Evolutionary conservation across 2,329 filamentous ascomycete genomes (phyloP).

Genomic region (Fusarium metavorans): DNA sequence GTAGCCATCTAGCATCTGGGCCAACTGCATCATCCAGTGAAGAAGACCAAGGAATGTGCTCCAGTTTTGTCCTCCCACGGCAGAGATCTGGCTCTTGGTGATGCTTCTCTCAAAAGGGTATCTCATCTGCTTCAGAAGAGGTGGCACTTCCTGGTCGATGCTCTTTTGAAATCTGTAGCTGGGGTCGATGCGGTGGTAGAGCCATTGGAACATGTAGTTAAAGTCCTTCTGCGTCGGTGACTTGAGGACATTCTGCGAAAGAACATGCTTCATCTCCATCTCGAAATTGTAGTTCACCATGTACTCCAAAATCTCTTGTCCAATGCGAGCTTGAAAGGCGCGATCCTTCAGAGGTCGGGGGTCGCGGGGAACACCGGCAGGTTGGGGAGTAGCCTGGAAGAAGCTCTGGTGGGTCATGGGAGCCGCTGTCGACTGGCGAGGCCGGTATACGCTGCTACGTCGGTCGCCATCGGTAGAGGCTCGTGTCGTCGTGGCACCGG

Average conservation of each 20-base stretch:
- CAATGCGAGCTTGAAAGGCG: constrained; percentile 83
- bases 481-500: constrained; percentile 56
- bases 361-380: constrained; percentile 86
- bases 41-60: constrained; percentile 91
- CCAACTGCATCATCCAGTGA: constrained; percentile 99
- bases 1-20: constrained; percentile 92
- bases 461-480: constrained; percentile 66
- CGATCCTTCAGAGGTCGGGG: constrained; percentile 88
- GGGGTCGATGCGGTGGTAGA: constrained; percentile 96
- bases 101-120: constrained; percentile 97
- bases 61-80: constrained; percentile 98
- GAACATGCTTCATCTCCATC: constrained; percentile 93
- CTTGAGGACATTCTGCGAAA: constrained; percentile 91
- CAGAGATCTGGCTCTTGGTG: constrained; percentile 94
- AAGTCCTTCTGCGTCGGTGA: constrained; percentile 99
- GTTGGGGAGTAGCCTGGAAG: constrained; percentile 87
- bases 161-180: constrained; percentile 93
- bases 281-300: constrained; percentile 95
- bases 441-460: constrained; percentile 85
- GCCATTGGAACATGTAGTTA: constrained; percentile 97
- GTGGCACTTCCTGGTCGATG: constrained; percentile 94
- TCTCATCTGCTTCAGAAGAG: constrained; percentile 90
- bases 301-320: constrained; percentile 91
- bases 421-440: constrained; percentile 75
- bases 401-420: constrained; percentile 89